These are phyloP conservation scores for Volvox africanus DNA, from an alignment of 139 green algal species.

Conservation along the genomic window DNA sequence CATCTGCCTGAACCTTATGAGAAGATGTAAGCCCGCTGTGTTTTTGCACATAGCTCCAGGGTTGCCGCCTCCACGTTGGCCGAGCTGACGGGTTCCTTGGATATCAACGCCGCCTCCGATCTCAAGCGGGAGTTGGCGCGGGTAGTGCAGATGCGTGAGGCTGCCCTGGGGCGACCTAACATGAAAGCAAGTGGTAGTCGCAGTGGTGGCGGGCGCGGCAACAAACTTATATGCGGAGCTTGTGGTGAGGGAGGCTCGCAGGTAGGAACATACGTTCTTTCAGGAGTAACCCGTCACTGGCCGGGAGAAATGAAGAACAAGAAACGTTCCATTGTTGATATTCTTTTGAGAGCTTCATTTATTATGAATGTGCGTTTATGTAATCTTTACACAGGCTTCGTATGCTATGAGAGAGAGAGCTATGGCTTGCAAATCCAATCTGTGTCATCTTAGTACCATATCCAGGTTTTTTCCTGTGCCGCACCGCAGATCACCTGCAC, in stretches of 20 bases:
- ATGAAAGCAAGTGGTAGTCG: background rate
- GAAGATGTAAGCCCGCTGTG: too few species aligned
- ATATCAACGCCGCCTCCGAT: background rate
- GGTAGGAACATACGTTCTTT: background rate
- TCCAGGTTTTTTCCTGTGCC: background rate
- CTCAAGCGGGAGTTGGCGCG: background rate
- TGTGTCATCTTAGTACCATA: background rate
- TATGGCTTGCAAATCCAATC: too few species aligned
- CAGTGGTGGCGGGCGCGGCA: too few species aligned
- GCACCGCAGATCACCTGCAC: conserved; percentile 35
- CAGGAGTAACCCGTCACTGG: too few species aligned
- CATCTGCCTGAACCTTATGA: too few species aligned
- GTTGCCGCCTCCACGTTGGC: background rate
- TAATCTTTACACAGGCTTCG: too few species aligned
- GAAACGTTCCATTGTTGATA: too few species aligned
- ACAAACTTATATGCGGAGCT: background rate
- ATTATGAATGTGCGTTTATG: too few species aligned
- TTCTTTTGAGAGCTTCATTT: too few species aligned
- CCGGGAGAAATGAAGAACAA: too few species aligned
- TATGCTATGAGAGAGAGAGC: too few species aligned
- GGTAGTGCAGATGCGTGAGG: background rate
- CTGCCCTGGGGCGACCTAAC: background rate
- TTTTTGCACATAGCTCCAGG: background rate
- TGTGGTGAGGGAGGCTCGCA: conserved; percentile 34
- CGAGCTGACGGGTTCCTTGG: background rate